Conservation (phyloP, 257 asterid species). For the Hygrophila difformis region DNA sequence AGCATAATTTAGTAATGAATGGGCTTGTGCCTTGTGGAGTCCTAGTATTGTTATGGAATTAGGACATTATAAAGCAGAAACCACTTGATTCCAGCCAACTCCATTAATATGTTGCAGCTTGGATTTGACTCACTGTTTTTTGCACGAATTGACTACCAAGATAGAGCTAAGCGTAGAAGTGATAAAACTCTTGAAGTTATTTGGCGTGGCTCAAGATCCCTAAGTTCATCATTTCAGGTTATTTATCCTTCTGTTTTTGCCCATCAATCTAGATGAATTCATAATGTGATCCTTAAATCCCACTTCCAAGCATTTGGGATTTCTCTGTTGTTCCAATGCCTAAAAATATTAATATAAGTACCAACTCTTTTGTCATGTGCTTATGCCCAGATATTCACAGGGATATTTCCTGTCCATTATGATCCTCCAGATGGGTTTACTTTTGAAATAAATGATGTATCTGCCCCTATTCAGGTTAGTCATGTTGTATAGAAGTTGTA, state of each 20-base stretch:
- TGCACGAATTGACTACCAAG: slow-evolving; percentile 84
- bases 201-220: slow-evolving; percentile 76
- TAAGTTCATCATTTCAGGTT: slow-evolving; percentile 76
- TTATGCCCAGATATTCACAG: slow-evolving; percentile 58
- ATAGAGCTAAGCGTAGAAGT: slow-evolving; percentile 60
- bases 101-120: slow-evolving; percentile 34
- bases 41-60: no score
- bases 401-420: slow-evolving; percentile 62
- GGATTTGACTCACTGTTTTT: slow-evolving; percentile 78
- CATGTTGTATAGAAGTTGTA: slow-evolving; percentile 10
- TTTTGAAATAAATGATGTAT: slow-evolving; percentile 66
- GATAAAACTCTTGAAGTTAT: no score
- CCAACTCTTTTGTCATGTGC: slow-evolving; percentile 23
- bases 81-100: slow-evolving; percentile 15
- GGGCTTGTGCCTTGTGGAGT: no score
- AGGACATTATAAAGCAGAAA: no score
- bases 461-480: slow-evolving; percentile 71
- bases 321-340: no score
- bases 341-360: no score
- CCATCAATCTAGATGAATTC: slow-evolving; percentile 9
- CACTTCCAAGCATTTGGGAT: no score
- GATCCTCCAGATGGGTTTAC: slow-evolving; percentile 71
- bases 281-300: no score
- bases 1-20: no score
- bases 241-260: slow-evolving; percentile 7